These are phyloP conservation scores for Apocynum venetum DNA, from an alignment of 257 asterid genomes.

Conservation along the genomic window DNA sequence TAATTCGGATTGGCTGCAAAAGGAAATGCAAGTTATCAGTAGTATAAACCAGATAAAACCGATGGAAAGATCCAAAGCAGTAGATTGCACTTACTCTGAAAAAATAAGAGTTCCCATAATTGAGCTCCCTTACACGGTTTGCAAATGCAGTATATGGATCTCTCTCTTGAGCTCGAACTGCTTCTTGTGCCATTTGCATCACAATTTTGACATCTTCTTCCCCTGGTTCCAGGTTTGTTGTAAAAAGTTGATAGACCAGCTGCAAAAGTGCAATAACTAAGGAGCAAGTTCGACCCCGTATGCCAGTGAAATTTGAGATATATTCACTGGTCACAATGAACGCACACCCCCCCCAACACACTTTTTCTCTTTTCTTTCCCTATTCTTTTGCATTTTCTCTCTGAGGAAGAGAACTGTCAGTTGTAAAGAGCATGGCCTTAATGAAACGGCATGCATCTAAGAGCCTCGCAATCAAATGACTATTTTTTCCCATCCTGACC, in stretches of 20 bases:
- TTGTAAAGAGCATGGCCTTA: background rate
- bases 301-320: background rate
- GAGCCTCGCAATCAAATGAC: background rate
- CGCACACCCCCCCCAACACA: background rate
- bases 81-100: constrained; percentile 58
- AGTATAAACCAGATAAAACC: constrained; percentile 1
- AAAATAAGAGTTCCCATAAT: constrained; percentile 89
- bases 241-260: constrained; percentile 94
- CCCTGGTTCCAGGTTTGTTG: constrained; percentile 66
- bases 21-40: constrained; percentile 17
- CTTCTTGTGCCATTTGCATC: constrained; percentile 99
- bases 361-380: background rate
- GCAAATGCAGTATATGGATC: constrained; percentile 88
- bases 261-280: constrained; percentile 27
- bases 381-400: background rate
- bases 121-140: constrained; percentile 88
- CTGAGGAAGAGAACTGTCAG: background rate
- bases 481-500: background rate
- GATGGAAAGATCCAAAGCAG: constrained; percentile 13
- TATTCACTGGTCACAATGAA: background rate
- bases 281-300: constrained; percentile 21
- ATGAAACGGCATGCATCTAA: background rate
- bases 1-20: constrained; percentile 70
- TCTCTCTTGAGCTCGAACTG: constrained; percentile 93
- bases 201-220: constrained; percentile 90